Conservation (phyloP, 2,329 filamentous ascomycete species). For the Curvularia sp. region DNA sequence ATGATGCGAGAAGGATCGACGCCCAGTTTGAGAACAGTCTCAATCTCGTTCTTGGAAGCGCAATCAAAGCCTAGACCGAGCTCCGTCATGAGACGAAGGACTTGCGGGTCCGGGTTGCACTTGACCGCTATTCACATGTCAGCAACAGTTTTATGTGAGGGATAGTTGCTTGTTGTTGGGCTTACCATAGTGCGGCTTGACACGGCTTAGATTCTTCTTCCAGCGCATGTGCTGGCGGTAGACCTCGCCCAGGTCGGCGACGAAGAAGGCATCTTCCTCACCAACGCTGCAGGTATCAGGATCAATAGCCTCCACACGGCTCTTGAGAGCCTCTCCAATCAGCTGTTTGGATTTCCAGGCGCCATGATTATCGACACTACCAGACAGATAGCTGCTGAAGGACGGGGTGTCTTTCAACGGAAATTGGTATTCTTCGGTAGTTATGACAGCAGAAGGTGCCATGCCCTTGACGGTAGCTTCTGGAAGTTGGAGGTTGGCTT, state of each 20-base stretch:
- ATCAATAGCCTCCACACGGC: slow-evolving; percentile 83
- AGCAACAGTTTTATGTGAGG: slow-evolving; percentile 21
- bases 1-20: slow-evolving; percentile 91
- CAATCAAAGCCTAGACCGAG: slow-evolving; percentile 97
- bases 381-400: slow-evolving; percentile 38
- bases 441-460: slow-evolving; percentile 72
- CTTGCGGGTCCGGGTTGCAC: slow-evolving; percentile 93
- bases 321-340: slow-evolving; percentile 85
- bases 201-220: slow-evolving; percentile 90
- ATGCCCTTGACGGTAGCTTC: slow-evolving; percentile 63
- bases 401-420: slow-evolving; percentile 49
- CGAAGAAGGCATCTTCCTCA: slow-evolving; percentile 97
- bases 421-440: slow-evolving; percentile 52
- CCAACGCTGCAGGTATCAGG: slow-evolving; percentile 87
- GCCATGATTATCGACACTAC: slow-evolving; percentile 57
- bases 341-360: slow-evolving; percentile 72
- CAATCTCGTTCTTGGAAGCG: slow-evolving; percentile 96
- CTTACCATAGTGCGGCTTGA: slow-evolving; percentile 95
- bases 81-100: slow-evolving; percentile 84
- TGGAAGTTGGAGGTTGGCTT: slow-evolving; percentile 28
- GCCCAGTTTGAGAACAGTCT: slow-evolving; percentile 83
- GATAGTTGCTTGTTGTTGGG: slow-evolving; percentile 11
- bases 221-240: slow-evolving; percentile 98
- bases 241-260: slow-evolving; percentile 96
- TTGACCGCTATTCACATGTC: slow-evolving; percentile 76